Percentiles rank a stretch among this genome's conserved stretches.
phyloP scores from a whole-genome alignment of 495 filamentous ascomycete genomes.

The Xylaria flabelliformis region DNA sequence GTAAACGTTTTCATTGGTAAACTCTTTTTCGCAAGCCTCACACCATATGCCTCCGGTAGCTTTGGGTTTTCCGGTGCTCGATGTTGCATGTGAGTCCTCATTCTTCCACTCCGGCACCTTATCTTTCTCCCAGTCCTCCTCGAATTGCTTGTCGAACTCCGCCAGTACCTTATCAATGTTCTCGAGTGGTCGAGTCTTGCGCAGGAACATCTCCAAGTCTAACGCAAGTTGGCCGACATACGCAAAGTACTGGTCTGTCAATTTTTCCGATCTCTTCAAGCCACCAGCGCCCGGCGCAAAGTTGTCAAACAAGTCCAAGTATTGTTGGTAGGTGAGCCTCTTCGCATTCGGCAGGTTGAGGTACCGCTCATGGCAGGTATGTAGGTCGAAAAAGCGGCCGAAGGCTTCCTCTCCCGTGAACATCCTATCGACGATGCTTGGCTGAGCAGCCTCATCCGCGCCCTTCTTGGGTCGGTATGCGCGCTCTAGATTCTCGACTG shows the following conservation, averaged over 20 bases:
- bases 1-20: constrained; percentile 95
- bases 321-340: constrained; percentile 86
- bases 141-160: constrained; percentile 80
- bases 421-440: constrained; percentile 82
- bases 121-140: constrained; percentile 78
- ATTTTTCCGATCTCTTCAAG: constrained; percentile 79
- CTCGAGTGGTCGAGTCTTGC: constrained; percentile 79
- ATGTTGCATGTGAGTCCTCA: constrained; percentile 51
- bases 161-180: constrained; percentile 79
- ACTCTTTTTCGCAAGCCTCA: constrained; percentile 87
- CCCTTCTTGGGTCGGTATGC: constrained; percentile 77
- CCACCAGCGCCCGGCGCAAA: constrained; percentile 75
- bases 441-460: constrained; percentile 66
- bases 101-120: constrained; percentile 80
- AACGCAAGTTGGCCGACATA: constrained; percentile 80
- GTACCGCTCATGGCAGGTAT: constrained; percentile 80
- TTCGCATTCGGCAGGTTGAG: constrained; percentile 87
- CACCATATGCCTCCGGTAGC: constrained; percentile 82
- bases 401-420: constrained; percentile 95
- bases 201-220: constrained; percentile 88
- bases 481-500: constrained; percentile 90
- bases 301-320: constrained; percentile 84
- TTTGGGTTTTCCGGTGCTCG: constrained; percentile 53
- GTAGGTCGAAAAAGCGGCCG: constrained; percentile 89
- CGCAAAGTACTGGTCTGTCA: constrained; percentile 87